phyloP scores from a whole-genome alignment of 2,329 filamentous ascomycete genomes.

The Alternaria viburni region DNA sequence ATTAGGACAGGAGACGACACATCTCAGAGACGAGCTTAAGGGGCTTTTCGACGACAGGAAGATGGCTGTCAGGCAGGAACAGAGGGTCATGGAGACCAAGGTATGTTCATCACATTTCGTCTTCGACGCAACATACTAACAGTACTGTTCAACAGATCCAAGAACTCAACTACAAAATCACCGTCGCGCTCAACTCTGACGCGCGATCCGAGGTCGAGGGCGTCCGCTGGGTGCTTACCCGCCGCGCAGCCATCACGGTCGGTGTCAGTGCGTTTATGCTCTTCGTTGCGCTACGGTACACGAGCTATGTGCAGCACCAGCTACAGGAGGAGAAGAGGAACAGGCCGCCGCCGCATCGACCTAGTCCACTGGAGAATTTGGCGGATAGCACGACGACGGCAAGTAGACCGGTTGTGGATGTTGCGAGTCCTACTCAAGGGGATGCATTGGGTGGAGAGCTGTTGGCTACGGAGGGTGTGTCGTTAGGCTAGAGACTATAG shows the following conservation, averaged over 20 bases:
- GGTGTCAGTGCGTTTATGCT: slow-evolving; percentile 56
- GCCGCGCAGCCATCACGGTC: slow-evolving; percentile 68
- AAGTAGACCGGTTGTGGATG: slow-evolving; percentile 2
- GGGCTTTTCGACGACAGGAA: slow-evolving; percentile 96
- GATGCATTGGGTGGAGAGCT: slow-evolving; percentile 41
- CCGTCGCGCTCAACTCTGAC: slow-evolving; percentile 86
- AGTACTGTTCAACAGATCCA: slow-evolving; percentile 68
- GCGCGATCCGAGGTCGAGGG: slow-evolving; percentile 91
- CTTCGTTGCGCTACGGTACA: slow-evolving; percentile 50
- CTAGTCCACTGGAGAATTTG: slow-evolving; percentile 20
- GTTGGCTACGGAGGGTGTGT: slow-evolving; percentile 41
- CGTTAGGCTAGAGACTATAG: slow-evolving; percentile 30
- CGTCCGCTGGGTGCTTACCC: slow-evolving; percentile 81
- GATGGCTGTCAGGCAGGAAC: slow-evolving; percentile 88
- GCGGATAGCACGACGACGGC: neutral
- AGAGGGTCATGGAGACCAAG: slow-evolving; percentile 81
- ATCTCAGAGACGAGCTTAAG: slow-evolving; percentile 87
- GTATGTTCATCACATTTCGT: slow-evolving; percentile 51
- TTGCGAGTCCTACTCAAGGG: slow-evolving; percentile 9
- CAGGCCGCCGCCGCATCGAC: slow-evolving; percentile 23
- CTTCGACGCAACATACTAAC: neutral
- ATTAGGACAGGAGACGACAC: slow-evolving; percentile 80
- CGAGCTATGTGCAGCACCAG: slow-evolving; percentile 49
- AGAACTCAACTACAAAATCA: slow-evolving; percentile 96
- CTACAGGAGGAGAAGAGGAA: slow-evolving; percentile 50